These are phyloP conservation scores for Lentinula sp. DNA, from an alignment of 768 basidiomycete species.

Conservation along the genomic window DNA sequence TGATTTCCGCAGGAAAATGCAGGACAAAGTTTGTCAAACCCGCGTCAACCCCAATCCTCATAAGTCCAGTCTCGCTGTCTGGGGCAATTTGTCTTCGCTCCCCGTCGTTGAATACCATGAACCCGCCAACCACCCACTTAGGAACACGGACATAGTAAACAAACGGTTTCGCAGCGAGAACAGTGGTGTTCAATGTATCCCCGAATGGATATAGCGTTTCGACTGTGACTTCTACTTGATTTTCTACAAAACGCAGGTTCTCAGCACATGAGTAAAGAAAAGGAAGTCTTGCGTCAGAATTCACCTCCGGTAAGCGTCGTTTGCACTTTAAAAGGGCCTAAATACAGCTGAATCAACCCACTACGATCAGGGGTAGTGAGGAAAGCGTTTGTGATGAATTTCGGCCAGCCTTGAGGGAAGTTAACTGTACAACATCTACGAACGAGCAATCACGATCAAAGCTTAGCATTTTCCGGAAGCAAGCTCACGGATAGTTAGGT, in stretches of 20 bases:
- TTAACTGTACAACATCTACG: slow-evolving; percentile 46
- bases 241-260: slow-evolving; percentile 20
- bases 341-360: slow-evolving; percentile 40
- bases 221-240: slow-evolving; percentile 33
- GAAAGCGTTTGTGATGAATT: slow-evolving; percentile 48
- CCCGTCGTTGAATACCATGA: slow-evolving; percentile 31
- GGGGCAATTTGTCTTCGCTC: slow-evolving; percentile 24
- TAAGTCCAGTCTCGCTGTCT: slow-evolving; percentile 35
- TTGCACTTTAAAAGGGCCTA: slow-evolving; percentile 39
- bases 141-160: slow-evolving; percentile 45
- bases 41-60: slow-evolving; percentile 28
- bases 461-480: too few relatives aligned
- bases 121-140: slow-evolving; percentile 41
- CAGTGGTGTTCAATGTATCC: slow-evolving; percentile 37
- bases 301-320: slow-evolving; percentile 32
- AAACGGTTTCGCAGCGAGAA: slow-evolving; percentile 34
- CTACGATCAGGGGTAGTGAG: slow-evolving; percentile 34
- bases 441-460: neutral
- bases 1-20: slow-evolving; percentile 40
- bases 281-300: neutral
- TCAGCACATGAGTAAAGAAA: neutral
- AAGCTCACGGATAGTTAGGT: slow-evolving; percentile 42
- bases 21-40: slow-evolving; percentile 39
- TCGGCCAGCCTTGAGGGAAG: slow-evolving; percentile 49
- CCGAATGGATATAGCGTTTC: slow-evolving; percentile 48